Conservation (phyloP, 208 protist species). For the Leishmania braziliensis region DNA sequence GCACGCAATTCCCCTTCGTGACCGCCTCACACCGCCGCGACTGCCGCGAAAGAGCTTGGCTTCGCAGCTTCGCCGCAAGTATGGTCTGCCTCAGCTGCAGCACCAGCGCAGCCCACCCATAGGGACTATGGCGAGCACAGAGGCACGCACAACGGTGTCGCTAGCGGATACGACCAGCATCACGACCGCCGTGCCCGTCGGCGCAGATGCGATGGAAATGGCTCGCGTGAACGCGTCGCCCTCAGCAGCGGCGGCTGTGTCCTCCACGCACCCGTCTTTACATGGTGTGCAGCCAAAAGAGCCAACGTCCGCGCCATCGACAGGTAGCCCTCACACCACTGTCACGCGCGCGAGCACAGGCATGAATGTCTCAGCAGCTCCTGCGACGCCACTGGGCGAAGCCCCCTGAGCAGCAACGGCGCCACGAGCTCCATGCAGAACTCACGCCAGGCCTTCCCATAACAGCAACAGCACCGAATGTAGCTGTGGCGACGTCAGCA, state of each 20-base stretch:
- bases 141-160: not conserved
- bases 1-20: not conserved
- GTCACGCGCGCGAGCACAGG: too few relatives aligned
- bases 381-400: not conserved
- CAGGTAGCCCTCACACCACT: too few relatives aligned
- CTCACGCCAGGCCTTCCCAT: not conserved
- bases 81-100: slow-evolving; percentile 11
- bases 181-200: not conserved
- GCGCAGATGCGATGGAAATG: not conserved
- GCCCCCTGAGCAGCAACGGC: not conserved
- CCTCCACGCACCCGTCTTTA: too few relatives aligned
- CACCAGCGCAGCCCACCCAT: not conserved
- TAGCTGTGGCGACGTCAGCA: not conserved
- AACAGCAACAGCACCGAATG: not conserved
- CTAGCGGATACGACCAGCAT: not conserved
- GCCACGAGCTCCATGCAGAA: not conserved
- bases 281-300: too few relatives aligned
- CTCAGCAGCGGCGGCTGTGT: too few relatives aligned
- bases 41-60: slow-evolving; percentile 25
- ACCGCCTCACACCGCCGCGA: slow-evolving; percentile 9
- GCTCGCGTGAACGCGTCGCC: not conserved
- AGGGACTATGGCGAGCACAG: not conserved
- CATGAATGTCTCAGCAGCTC: not conserved
- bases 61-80: slow-evolving; percentile 29
- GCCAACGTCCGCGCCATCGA: too few relatives aligned